phyloP scores from a whole-genome alignment of 306 rosid species.

The Hylodesmum podocarpum region DNA sequence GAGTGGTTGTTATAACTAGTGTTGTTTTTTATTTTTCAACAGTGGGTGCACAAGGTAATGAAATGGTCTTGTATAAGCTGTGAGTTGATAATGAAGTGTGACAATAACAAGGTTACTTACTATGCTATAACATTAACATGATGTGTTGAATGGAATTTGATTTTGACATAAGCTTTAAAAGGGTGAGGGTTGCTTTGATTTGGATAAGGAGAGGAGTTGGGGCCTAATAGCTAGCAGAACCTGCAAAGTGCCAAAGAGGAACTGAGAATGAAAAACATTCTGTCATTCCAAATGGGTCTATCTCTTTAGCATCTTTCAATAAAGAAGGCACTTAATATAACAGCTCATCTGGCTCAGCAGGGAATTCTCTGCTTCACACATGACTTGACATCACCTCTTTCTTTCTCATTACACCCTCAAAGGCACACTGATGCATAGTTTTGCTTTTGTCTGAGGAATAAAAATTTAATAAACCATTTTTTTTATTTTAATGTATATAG shows the following conservation, averaged over 20 bases:
- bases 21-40: not conserved
- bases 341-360: conserved; percentile 36
- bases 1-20: not conserved
- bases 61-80: conserved; percentile 3
- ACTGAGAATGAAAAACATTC: conserved; percentile 33
- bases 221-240: conserved; percentile 36
- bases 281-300: conserved; percentile 54
- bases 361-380: conserved; percentile 46
- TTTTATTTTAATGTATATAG: not conserved
- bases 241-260: conserved; percentile 45
- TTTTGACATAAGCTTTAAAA: conserved; percentile 31
- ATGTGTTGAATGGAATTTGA: conserved; percentile 24
- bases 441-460: conserved; percentile 39
- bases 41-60: not conserved
- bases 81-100: conserved; percentile 11
- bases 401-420: conserved; percentile 37
- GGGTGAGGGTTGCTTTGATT: conserved; percentile 14
- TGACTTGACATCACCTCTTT: conserved; percentile 64
- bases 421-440: conserved; percentile 34
- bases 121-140: not conserved
- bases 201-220: conserved; percentile 29
- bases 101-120: not conserved
- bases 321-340: conserved; percentile 50
- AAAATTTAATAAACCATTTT: not conserved
- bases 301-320: conserved; percentile 64